Conservation (phyloP, 306 rosid genomes). For the Leucaena leucocephala region DNA sequence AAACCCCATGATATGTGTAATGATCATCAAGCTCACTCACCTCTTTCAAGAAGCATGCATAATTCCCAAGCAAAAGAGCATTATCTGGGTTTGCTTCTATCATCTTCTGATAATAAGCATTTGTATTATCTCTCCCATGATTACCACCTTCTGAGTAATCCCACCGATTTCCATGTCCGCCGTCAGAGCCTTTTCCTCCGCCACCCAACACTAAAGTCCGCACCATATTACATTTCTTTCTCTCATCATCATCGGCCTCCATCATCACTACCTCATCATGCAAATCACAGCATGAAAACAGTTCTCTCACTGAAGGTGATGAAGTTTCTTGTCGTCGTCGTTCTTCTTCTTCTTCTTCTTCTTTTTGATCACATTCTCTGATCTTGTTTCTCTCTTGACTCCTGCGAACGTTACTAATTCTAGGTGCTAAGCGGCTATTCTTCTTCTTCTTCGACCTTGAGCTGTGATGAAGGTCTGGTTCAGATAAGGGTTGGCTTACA, state of each 20-base stretch:
- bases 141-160: constrained; percentile 48
- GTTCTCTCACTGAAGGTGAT: constrained; percentile 40
- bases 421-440: constrained; percentile 13
- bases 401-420: constrained; percentile 2
- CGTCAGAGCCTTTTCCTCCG: constrained; percentile 43
- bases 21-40: constrained; percentile 41
- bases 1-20: no score
- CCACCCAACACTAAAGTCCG: constrained; percentile 61
- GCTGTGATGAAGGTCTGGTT: constrained; percentile 30
- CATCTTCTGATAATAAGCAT: constrained; percentile 75
- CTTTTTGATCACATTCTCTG: constrained; percentile 21
- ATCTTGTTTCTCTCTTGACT: constrained; percentile 19
- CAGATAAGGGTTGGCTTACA: constrained; percentile 29
- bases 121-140: constrained; percentile 55
- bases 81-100: constrained; percentile 79
- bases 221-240: constrained; percentile 37
- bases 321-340: constrained; percentile 19
- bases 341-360: constrained; percentile 34
- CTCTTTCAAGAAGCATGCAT: constrained; percentile 85
- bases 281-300: constrained; percentile 60
- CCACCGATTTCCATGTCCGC: constrained; percentile 45
- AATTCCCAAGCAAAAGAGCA: constrained; percentile 82
- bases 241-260: constrained; percentile 26
- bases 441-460: constrained; percentile 29
- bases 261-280: constrained; percentile 17